Base-by-base conservation (phyloP, 2,329 filamentous ascomycete genomes). In the Penicillium vulpinum region DNA sequence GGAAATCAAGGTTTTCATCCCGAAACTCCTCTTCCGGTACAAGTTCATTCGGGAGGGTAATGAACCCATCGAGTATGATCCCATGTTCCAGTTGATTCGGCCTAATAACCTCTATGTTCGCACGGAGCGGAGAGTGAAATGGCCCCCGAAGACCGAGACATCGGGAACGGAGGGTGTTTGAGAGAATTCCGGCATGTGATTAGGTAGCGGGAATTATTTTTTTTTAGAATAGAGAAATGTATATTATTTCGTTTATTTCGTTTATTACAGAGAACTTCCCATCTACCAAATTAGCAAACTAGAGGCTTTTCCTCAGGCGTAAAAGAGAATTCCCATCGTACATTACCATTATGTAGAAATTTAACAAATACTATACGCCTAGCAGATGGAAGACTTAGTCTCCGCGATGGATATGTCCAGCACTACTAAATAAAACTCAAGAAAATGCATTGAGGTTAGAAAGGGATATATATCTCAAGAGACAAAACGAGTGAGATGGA, bases 21-120 rank as follows among this genome's bases (percentile, higher is more conserved):
- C 79, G 1, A 83, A 86, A 73, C 71, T 88, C 36, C 70, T 87
- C 2, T 87, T 80, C 56, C 76, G 85, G 8, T 87, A 88, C 66
- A 74, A 81, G 53, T 87, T 85, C 57, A 70, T 59, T 10, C 68
- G 77, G n/a, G 83, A 79, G n/a, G 76, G 77, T 4, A 75, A 82
- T 5, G 80, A 75, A 1, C 72, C 79, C 0, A 73, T 85, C 6
- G 82, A 67, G 39, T 70, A 70, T 22, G 68, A 70, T 51, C 68
- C 67, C 5, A 67, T 67, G 64, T 70, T 70, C 36, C 62, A 66
- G 45, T 41, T 70, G 33, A 67, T 70, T 29, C 53, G 67, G 16
- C 67, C 67, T 4, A 64, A 67, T 36, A 70, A 70, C 33, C 51
- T 70, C 16, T 70, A 65, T 41, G 62, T 66, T 15, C 54, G 62